phyloP scores from a whole-genome alignment of 441 rosid genomes.

The Erodium chrysanthum region DNA sequence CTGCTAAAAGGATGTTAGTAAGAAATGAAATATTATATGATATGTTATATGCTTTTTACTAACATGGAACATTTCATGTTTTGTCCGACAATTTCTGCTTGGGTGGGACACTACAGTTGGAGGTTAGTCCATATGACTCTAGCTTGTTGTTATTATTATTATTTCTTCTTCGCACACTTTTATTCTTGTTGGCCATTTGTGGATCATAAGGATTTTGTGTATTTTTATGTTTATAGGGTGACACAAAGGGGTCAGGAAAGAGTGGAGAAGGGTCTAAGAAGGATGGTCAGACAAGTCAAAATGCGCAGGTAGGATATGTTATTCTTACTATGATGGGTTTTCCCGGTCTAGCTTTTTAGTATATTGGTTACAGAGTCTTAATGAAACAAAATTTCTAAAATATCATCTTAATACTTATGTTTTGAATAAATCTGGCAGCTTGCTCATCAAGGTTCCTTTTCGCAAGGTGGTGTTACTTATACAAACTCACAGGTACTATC shows the following conservation, averaged over 20 bases:
- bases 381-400: background rate
- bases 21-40: background rate
- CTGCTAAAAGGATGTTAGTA: background rate
- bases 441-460: constrained; percentile 57
- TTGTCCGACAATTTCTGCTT: constrained; percentile 11
- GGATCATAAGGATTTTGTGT: background rate
- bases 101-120: constrained; percentile 52
- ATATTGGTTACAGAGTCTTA: background rate
- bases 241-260: constrained; percentile 64
- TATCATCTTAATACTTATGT: constrained; percentile 1
- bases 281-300: constrained; percentile 44
- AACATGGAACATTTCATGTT: constrained; percentile 20
- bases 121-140: constrained; percentile 37
- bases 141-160: background rate
- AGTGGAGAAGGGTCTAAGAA: constrained; percentile 53
- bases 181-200: no score
- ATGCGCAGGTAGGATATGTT: constrained; percentile 43
- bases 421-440: constrained; percentile 35
- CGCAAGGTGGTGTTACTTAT: constrained; percentile 43
- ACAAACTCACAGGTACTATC: constrained; percentile 64
- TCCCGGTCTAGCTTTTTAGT: background rate
- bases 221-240: constrained; percentile 39
- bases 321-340: background rate
- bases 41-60: constrained; percentile 5
- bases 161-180: no score